Conservation (phyloP, 2,329 filamentous ascomycete species). For the Dryadomyces quercus-mongolicae region DNA sequence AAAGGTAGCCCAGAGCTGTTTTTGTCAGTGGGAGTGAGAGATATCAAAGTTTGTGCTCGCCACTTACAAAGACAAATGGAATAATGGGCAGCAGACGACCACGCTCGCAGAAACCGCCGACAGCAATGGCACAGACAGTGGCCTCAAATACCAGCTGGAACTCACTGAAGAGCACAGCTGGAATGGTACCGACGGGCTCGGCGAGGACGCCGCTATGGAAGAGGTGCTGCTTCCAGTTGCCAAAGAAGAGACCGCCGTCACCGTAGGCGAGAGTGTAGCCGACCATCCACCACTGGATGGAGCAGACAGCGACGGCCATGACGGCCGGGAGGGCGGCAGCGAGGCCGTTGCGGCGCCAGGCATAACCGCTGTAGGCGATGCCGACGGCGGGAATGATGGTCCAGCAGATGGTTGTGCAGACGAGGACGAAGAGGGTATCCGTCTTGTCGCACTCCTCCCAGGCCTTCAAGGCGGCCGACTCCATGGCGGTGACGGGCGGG, state of each 20-base stretch:
- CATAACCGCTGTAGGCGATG: conserved; percentile 8
- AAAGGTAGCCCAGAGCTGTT: conserved; percentile 63
- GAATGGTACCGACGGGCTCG: conserved; percentile 82
- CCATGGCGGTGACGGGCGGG: too few species aligned
- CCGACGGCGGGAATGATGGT: conserved; percentile 7
- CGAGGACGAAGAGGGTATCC: conserved; percentile 6
- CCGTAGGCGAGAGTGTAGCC: conserved; percentile 88
- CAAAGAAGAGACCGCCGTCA: conserved; percentile 72
- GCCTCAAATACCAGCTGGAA: conserved; percentile 33
- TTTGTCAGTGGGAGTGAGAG: neutral
- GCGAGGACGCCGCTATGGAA: conserved; percentile 78
- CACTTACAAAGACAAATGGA: conserved; percentile 7
- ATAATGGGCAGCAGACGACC: conserved; percentile 3
- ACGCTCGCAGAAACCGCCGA: conserved; percentile 7
- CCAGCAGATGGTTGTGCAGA: conserved; percentile 8
- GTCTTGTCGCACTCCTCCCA: conserved; percentile 5
- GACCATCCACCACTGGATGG: conserved; percentile 99
- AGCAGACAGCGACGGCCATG: conserved; percentile 79
- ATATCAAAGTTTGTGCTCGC: too few species aligned
- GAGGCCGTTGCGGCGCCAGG: conserved; percentile 7
- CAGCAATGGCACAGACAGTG: conserved; percentile 6
- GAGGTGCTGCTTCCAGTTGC: conserved; percentile 67
- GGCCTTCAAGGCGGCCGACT: neutral
- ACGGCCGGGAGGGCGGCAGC: conserved; percentile 40
- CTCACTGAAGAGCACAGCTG: conserved; percentile 88